Evolutionary conservation across 176 grass and related monocot genomes (phyloP).

Genomic region (Paspalum vaginatum): DNA sequence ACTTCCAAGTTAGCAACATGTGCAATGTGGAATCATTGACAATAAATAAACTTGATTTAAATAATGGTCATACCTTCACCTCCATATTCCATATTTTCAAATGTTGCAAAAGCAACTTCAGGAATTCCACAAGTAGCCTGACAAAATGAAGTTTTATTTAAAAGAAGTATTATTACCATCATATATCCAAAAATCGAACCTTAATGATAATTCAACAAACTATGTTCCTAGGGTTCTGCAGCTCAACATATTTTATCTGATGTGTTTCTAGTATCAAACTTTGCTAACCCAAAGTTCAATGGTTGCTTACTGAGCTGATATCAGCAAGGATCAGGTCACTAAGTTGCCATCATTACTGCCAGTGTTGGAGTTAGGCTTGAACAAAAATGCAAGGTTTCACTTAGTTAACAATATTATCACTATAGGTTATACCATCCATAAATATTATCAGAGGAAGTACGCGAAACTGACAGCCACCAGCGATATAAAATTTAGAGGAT

Average conservation of each 20-base stretch:
- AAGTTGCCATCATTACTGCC: not conserved
- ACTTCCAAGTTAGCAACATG: conserved; percentile 26
- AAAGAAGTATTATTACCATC: not conserved
- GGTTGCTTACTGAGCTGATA: conserved; percentile 31
- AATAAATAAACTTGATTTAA: conserved; percentile 33
- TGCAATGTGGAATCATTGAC: conserved; percentile 3
- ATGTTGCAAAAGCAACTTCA: conserved; percentile 93
- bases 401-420: conserved; percentile 2
- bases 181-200: not conserved
- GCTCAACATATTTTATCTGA: conserved; percentile 11
- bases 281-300: conserved; percentile 9
- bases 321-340: conserved; percentile 2
- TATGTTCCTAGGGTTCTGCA: conserved; percentile 21
- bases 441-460: not conserved
- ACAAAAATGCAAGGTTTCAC: not conserved
- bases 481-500: not conserved
- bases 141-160: conserved; percentile 29
- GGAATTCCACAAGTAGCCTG: conserved; percentile 96
- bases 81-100: conserved; percentile 98
- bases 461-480: not conserved
- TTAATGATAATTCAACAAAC: conserved; percentile 32
- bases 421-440: not conserved
- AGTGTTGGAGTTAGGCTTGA: not conserved
- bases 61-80: conserved; percentile 69
- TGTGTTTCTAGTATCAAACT: conserved; percentile 10